phyloP scores from a whole-genome alignment of 75 land plant genomes.

The Ceratopteris richardii region DNA sequence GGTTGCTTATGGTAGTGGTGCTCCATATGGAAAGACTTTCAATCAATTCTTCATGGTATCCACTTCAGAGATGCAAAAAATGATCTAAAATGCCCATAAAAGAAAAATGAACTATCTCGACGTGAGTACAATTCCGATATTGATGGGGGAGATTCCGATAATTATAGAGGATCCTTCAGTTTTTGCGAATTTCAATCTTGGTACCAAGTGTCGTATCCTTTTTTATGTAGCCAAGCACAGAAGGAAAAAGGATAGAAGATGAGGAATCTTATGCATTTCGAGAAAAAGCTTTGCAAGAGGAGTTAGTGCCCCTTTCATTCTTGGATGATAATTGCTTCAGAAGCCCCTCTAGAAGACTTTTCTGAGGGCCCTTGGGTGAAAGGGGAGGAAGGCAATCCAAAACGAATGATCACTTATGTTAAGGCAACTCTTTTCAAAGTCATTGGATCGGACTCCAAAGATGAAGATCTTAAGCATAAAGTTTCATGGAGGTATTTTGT shows the following conservation, averaged over 20 bases:
- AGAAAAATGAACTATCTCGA: background rate
- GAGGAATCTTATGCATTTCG: background rate
- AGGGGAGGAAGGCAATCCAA: conserved; percentile 21
- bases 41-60: no score
- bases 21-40: no score
- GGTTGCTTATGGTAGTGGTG: no score
- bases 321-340: conserved; percentile 18
- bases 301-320: conserved; percentile 11
- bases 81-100: no score
- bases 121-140: background rate
- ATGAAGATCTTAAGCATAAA: no score
- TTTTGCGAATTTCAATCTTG: background rate
- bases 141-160: background rate
- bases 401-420: conserved; percentile 44
- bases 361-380: conserved; percentile 50
- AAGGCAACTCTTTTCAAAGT: no score
- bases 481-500: no score
- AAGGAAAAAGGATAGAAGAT: background rate
- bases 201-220: background rate
- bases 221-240: background rate
- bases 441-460: no score
- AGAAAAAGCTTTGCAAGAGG: conserved; percentile 5
- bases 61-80: no score
- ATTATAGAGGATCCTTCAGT: background rate
- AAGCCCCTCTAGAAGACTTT: conserved; percentile 40